Percentiles rank a stretch among this genome's conserved stretches.
Evolutionary conservation across 495 filamentous ascomycete genomes (phyloP).

Genomic region (Cercophora newfieldiana): DNA sequence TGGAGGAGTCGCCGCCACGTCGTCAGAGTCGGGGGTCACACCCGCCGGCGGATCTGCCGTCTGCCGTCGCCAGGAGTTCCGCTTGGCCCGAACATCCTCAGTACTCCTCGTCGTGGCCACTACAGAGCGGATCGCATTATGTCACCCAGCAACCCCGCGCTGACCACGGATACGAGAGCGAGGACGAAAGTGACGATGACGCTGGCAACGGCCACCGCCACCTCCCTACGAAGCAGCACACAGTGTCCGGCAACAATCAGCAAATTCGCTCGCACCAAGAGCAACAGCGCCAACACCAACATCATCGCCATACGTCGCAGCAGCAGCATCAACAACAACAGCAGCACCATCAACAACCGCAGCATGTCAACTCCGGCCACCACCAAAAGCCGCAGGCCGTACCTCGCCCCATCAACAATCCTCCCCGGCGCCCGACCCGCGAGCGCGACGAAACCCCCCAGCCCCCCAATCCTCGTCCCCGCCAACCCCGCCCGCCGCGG

Average conservation of each 20-base stretch:
- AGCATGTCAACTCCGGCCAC: not conserved
- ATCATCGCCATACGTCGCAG: too few species aligned
- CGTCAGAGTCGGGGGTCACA: constrained; percentile 1
- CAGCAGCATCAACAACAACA: not conserved
- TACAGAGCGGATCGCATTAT: constrained; percentile 14
- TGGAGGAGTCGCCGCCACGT: constrained; percentile 6
- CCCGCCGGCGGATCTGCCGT: not conserved
- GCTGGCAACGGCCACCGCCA: not conserved
- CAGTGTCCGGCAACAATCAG: not conserved
- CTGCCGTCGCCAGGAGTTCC: constrained; percentile 18
- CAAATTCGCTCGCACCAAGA: not conserved
- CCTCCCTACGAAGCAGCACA: not conserved
- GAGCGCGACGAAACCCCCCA: not conserved
- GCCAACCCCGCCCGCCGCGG: constrained; percentile 10
- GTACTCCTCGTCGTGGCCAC: constrained; percentile 31
- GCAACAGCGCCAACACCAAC: too few species aligned
- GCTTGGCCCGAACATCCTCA: constrained; percentile 15
- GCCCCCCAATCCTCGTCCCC: not conserved
- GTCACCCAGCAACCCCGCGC: not conserved
- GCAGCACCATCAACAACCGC: not conserved
- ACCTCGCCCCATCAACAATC: not conserved
- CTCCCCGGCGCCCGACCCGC: not conserved
- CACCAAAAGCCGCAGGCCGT: not conserved
- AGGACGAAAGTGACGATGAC: constrained; percentile 12
- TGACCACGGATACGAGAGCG: constrained; percentile 23